phyloP scores from a whole-genome alignment of 1,284 basidiomycete genomes.

The Pascua sp. region DNA sequence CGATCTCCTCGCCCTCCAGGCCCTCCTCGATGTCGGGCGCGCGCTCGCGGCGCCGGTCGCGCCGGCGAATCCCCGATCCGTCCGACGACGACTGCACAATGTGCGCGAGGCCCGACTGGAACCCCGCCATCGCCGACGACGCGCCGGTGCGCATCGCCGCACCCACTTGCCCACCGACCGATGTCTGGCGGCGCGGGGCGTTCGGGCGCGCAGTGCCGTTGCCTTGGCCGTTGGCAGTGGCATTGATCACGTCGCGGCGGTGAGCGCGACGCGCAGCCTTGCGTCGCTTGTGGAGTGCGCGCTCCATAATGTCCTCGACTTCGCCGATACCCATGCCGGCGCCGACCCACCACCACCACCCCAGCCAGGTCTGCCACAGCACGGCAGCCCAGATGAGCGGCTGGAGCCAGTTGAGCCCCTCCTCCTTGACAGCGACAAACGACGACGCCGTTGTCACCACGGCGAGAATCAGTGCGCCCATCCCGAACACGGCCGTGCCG shows the following conservation, averaged over 20 bases:
- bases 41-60: neutral
- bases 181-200: neutral
- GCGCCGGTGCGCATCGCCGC: conserved; percentile 7
- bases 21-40: conserved; percentile 23
- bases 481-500: conserved; percentile 90
- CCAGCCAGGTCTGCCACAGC: conserved; percentile 78
- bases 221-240: conserved; percentile 8
- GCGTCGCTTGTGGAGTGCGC: conserved; percentile 41
- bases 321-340: conserved; percentile 65
- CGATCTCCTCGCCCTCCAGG: conserved; percentile 12
- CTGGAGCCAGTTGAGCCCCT: conserved; percentile 80
- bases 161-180: neutral
- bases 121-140: conserved; percentile 9
- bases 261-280: conserved; percentile 25
- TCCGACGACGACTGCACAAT: neutral
- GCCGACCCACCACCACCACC: conserved; percentile 98
- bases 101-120: conserved; percentile 8
- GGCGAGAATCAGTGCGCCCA: conserved; percentile 72
- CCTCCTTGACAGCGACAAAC: conserved; percentile 77
- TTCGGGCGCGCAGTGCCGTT: neutral
- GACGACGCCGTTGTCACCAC: conserved; percentile 76
- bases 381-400: conserved; percentile 79
- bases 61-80: neutral
- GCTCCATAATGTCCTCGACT: conserved; percentile 50
- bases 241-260: conserved; percentile 12